Conservation (phyloP, 768 basidiomycete species). For the Pleurotus cornucopiae region DNA sequence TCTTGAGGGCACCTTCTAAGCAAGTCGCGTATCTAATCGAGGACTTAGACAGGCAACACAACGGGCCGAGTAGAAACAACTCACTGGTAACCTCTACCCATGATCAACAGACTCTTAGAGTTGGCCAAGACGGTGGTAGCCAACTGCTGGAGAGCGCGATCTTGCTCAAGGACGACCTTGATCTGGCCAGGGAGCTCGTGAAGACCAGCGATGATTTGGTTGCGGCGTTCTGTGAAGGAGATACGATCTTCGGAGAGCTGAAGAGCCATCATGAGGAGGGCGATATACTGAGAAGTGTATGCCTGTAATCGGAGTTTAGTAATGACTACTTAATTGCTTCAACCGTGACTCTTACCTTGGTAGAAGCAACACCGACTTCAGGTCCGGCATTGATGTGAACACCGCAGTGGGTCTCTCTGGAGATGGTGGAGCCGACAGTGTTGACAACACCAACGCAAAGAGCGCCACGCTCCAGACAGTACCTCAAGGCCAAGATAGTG, state of each 20-base stretch:
- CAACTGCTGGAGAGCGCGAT: constrained; percentile 73
- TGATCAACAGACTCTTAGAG: constrained; percentile 81
- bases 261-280: constrained; percentile 96
- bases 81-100: constrained; percentile 97
- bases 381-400: constrained; percentile 99
- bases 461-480: constrained; percentile 95
- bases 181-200: constrained; percentile 90
- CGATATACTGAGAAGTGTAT: constrained; percentile 98
- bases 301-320: constrained; percentile 44
- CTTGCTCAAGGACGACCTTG: constrained; percentile 78
- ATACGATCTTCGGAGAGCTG: constrained; percentile 97
- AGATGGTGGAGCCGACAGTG: constrained; percentile 96
- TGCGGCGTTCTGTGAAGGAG: constrained; percentile 84
- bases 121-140: constrained; percentile 78
- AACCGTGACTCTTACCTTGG: constrained; percentile 57
- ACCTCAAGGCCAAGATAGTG: constrained; percentile 92
- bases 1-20: constrained; percentile 96
- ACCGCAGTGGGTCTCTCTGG: constrained; percentile 98
- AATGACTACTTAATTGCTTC: not conserved
- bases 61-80: constrained; percentile 5
- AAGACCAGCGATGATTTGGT: constrained; percentile 89
- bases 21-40: constrained; percentile 80
- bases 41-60: constrained; percentile 2
- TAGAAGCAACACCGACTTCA: constrained; percentile 98
- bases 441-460: constrained; percentile 98